Conservation (phyloP, 1,284 basidiomycete species). For the Cystobasidium slooffiae region DNA sequence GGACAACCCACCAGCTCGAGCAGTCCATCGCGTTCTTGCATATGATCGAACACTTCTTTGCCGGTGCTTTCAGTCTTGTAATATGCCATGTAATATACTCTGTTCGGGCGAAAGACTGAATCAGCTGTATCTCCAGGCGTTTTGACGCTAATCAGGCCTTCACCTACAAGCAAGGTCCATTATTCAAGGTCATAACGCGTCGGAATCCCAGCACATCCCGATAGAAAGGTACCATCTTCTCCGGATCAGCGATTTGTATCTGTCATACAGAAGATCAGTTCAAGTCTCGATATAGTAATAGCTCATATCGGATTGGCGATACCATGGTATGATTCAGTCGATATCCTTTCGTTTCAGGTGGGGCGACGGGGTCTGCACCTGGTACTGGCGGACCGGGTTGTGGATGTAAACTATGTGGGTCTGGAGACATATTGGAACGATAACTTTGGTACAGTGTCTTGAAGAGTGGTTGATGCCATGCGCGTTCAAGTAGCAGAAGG, state of each 20-base stretch:
- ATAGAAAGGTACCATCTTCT: constrained; percentile 1
- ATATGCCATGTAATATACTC: constrained; percentile 1
- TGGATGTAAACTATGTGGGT: background rate
- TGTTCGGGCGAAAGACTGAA: background rate
- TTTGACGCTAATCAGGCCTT: background rate
- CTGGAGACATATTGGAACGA: background rate
- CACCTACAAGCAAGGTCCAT: background rate
- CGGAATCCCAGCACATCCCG: background rate
- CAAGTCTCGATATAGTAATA: background rate
- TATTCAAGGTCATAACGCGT: background rate
- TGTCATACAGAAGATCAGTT: background rate
- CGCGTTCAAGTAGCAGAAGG: too few relatives aligned
- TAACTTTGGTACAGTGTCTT: background rate
- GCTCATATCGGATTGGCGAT: background rate
- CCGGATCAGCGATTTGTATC: background rate
- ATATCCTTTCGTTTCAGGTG: background rate
- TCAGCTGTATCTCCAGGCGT: background rate
- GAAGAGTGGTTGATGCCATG: too few relatives aligned
- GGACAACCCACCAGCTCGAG: background rate
- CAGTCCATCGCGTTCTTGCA: background rate
- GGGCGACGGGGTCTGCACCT: background rate
- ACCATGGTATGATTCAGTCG: constrained; percentile 1
- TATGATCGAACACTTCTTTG: constrained; percentile 6
- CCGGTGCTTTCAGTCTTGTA: background rate
- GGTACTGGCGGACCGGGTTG: background rate